phyloP scores from a whole-genome alignment of 306 rosid species.

The Malus asiatica region DNA sequence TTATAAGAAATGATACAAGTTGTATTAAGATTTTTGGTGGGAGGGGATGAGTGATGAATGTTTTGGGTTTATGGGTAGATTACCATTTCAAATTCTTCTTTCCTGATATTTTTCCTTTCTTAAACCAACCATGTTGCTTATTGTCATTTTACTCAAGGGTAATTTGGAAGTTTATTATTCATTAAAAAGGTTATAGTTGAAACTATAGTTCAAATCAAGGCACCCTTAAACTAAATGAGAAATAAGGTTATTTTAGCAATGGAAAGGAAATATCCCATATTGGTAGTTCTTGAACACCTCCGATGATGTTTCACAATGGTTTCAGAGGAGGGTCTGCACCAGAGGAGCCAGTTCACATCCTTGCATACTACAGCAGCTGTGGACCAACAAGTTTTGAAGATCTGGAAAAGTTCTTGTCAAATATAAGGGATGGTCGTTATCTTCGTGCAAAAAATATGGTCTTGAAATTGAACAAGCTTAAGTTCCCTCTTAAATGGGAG shows the following conservation, averaged over 20 bases:
- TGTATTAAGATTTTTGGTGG: not conserved
- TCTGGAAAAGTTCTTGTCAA: constrained; percentile 59
- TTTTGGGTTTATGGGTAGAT: not conserved
- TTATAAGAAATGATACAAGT: not conserved
- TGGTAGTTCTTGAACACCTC: not conserved
- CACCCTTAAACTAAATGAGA: not conserved
- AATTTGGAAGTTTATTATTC: not conserved
- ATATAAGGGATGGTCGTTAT: constrained; percentile 86
- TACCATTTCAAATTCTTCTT: not conserved
- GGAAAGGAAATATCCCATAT: not conserved
- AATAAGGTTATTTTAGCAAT: not conserved
- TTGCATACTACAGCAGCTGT: constrained; percentile 93
- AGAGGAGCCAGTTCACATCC: constrained; percentile 88
- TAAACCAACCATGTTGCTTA: not conserved
- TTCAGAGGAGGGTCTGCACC: constrained; percentile 63
- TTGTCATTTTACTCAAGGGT: not conserved
- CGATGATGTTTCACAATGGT: constrained; percentile 18
- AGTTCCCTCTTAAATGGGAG: constrained; percentile 88
- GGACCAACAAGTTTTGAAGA: constrained; percentile 65
- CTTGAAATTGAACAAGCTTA: constrained; percentile 73
- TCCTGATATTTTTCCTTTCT: not conserved
- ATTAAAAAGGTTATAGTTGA: not conserved
- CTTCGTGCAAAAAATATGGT: constrained; percentile 83
- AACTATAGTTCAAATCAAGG: not conserved
- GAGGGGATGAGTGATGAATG: not conserved